Evolutionary conservation across 257 asterid species (phyloP).

Genomic region (Asclepias syriaca): DNA sequence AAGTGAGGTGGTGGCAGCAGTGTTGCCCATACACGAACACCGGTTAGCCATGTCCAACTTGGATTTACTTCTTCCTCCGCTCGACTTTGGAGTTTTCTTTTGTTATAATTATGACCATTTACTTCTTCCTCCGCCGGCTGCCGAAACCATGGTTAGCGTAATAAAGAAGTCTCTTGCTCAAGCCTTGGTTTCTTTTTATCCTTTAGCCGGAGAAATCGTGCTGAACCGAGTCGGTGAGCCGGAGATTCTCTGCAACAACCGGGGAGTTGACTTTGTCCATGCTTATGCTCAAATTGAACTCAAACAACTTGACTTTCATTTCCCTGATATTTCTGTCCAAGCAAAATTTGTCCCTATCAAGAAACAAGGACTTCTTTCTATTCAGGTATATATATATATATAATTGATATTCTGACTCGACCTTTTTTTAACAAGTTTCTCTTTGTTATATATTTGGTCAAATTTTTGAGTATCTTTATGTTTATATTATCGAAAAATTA

Average conservation of each 20-base stretch:
- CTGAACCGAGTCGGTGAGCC: constrained; percentile 47
- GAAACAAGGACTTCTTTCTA: constrained; percentile 41
- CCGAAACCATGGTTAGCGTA: constrained; percentile 22
- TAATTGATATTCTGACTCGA: no score
- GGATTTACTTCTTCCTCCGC: constrained; percentile 55
- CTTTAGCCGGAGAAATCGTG: constrained; percentile 53
- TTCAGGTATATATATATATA: constrained; percentile 35
- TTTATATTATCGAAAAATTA: no score
- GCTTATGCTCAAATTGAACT: constrained; percentile 44
- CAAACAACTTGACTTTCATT: constrained; percentile 29
- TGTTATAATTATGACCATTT: constrained; percentile 28
- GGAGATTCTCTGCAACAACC: constrained; percentile 54
- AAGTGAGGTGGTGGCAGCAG: constrained; percentile 45
- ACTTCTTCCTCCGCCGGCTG: no score
- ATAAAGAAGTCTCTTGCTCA: constrained; percentile 39
- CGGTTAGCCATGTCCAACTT: constrained; percentile 54
- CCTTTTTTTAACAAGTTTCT: no score
- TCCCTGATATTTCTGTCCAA: constrained; percentile 32
- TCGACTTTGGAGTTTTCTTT: constrained; percentile 46
- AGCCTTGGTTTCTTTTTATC: constrained; percentile 39
- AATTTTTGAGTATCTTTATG: no score
- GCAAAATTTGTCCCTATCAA: constrained; percentile 44
- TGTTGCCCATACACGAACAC: constrained; percentile 46
- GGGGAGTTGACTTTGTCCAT: constrained; percentile 45
- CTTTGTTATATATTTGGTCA: no score